Evolutionary conservation across 371 early-diverging fungal genomes (phyloP), one percentile per base, ranked within the genome.

Genomic region (Modicella reniformis): DNA sequence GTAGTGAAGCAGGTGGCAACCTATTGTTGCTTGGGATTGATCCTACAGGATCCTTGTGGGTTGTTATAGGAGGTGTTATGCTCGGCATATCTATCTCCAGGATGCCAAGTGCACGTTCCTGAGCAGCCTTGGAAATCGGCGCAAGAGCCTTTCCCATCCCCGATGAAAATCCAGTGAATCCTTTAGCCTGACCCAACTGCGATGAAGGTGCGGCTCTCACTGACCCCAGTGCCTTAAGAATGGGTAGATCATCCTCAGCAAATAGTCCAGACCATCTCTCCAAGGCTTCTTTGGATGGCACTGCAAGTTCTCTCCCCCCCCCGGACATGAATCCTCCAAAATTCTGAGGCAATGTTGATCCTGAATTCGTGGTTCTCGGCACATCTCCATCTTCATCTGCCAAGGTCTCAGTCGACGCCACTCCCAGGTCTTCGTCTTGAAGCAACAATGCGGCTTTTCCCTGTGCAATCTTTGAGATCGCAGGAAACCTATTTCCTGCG

Each of bases 71-170:
- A 25, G 53, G 34, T 6, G 15, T 10, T 17, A n/a, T 7, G 5
- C n/a, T 32, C 0, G 66, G 54, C 0, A 48, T 59, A 4, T 63
- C 65, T 47, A 76, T 26, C 33, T 76, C 72, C 28, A 76, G 37
- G 12, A 71, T 21, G 33, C 68, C 54, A 3, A 53, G 54, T 0
- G 76, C 76, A 21, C 57, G 72, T 0, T 53, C 64, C 44, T 64
- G 67, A 9, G 76, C 71, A 0, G 60, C 67, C 32, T 64, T 67
- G 8, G 76, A 76, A 10, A 76, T 51, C 0, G 72, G 72, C 10
- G 71, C 67, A 37, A 76, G 55, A 1, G 61, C 23, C 23, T 61
- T 71, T 5, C 72, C 71, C 13, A 37, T 40, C n/a, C 67, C 72
- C 1, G 67, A 64, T 8, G 66, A 40, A 32, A 75, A 75, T 3